phyloP scores from a whole-genome alignment of 2,329 filamentous ascomycete genomes.

The Venturia carpophila region DNA sequence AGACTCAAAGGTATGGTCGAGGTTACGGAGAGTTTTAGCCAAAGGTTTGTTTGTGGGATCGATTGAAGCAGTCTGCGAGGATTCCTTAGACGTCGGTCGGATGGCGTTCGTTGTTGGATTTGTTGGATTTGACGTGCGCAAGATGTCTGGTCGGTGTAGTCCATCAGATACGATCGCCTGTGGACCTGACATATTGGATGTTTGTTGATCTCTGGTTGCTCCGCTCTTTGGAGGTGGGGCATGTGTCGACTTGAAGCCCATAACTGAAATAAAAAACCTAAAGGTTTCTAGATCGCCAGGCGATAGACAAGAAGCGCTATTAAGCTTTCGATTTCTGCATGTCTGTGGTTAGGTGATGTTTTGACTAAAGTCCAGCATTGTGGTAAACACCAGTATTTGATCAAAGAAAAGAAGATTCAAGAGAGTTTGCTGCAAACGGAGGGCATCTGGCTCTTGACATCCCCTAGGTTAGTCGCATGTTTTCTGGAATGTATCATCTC shows the following conservation, averaged over 20 bases:
- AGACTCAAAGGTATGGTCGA: background rate
- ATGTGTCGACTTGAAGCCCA: background rate
- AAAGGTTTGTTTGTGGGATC: background rate
- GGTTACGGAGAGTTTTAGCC: background rate
- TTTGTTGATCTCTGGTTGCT: background rate
- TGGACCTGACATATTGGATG: background rate
- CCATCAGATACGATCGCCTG: no score
- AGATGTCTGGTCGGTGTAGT: no score
- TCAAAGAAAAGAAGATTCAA: background rate
- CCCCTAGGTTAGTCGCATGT: background rate
- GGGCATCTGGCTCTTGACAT: background rate
- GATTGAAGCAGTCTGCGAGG: background rate
- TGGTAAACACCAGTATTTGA: background rate
- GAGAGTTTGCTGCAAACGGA: conserved; percentile 1
- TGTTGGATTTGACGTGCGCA: background rate
- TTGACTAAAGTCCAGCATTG: background rate
- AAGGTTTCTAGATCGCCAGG: background rate
- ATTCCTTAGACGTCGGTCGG: background rate
- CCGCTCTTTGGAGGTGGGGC: background rate
- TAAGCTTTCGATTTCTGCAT: background rate
- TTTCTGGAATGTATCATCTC: background rate
- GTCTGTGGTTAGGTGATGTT: background rate
- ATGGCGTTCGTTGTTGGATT: background rate
- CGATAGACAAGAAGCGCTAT: background rate
- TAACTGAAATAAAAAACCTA: background rate